A percentile compares a stretch with the other conserved stretches of the same genome.
Conservation (phyloP, 2,329 filamentous ascomycete genomes). For the Westerdykella aurantiaca region DNA sequence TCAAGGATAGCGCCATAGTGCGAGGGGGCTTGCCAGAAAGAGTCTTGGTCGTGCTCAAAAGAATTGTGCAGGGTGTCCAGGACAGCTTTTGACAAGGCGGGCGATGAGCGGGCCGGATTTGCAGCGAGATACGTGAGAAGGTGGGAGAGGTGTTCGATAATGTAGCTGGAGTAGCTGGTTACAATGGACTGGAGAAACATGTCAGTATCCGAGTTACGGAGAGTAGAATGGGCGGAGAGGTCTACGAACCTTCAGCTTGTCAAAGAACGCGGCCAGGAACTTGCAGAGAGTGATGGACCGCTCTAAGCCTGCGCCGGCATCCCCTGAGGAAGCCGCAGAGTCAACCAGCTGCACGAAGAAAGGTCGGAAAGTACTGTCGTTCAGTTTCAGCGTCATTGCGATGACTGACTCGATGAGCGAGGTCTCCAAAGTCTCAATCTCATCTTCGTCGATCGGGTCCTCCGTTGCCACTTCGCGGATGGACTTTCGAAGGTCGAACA, state of each 20-base stretch:
- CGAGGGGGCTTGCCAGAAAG: slow-evolving; percentile 87
- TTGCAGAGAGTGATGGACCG: slow-evolving; percentile 73
- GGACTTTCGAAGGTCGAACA: slow-evolving; percentile 58
- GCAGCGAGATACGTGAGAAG: slow-evolving; percentile 47
- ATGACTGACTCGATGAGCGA: slow-evolving; percentile 65
- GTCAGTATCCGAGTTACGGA: slow-evolving; percentile 8
- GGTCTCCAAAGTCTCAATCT: slow-evolving; percentile 57
- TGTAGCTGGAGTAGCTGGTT: slow-evolving; percentile 81
- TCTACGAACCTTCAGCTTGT: slow-evolving; percentile 62
- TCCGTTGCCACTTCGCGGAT: slow-evolving; percentile 38
- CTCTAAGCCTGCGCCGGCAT: slow-evolving; percentile 6
- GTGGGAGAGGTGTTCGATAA: slow-evolving; percentile 68
- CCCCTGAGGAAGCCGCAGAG: slow-evolving; percentile 49
- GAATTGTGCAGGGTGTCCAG: slow-evolving; percentile 66
- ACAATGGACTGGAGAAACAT: slow-evolving; percentile 62
- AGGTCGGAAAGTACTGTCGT: slow-evolving; percentile 87
- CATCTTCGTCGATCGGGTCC: slow-evolving; percentile 41
- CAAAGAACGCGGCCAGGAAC: slow-evolving; percentile 75
- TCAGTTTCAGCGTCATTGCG: slow-evolving; percentile 93
- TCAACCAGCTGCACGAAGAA: slow-evolving; percentile 83
- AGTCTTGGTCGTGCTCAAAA: slow-evolving; percentile 86
- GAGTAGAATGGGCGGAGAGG: slow-evolving; percentile 1
- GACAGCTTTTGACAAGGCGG: slow-evolving; percentile 46
- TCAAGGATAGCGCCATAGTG: slow-evolving; percentile 72
- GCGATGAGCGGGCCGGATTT: slow-evolving; percentile 60